phyloP scores from a whole-genome alignment of 169 alveolate species.

The Plasmodium chabaudi region DNA sequence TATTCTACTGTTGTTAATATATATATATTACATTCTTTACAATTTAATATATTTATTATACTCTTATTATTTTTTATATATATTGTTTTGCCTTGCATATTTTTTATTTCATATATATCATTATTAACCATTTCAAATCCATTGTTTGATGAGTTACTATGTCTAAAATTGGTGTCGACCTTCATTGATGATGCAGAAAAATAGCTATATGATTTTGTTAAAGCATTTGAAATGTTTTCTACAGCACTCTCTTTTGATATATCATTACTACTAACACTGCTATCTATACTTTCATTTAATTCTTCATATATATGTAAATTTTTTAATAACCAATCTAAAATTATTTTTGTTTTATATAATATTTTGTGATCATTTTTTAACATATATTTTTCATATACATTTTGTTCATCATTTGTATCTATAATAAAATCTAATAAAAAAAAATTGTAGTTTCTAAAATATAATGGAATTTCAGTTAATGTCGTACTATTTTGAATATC shows the following conservation, averaged over 20 bases:
- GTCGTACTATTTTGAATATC: slow-evolving; percentile 32
- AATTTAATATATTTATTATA: slow-evolving; percentile 41
- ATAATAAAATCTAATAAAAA: slow-evolving; percentile 51
- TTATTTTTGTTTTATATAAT: slow-evolving; percentile 37
- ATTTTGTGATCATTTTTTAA: slow-evolving; percentile 28
- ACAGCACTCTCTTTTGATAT: too few species aligned
- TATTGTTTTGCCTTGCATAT: slow-evolving; percentile 23
- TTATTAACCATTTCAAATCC: slow-evolving; percentile 24
- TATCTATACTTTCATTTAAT: neutral
- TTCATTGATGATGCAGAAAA: too few species aligned
- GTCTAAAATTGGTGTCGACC: neutral
- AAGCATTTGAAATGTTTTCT: too few species aligned
- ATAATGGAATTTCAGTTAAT: slow-evolving; percentile 31
- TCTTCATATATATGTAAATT: slow-evolving; percentile 1
- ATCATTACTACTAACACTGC: neutral
- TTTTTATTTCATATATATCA: slow-evolving; percentile 32
- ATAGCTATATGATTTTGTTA: too few species aligned
- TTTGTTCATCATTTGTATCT: slow-evolving; percentile 36
- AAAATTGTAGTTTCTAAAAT: slow-evolving; percentile 27
- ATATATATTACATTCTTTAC: slow-evolving; percentile 68
- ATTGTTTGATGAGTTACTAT: neutral
- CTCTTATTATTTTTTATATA: slow-evolving; percentile 41
- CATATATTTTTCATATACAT: slow-evolving; percentile 56
- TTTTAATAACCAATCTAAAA: slow-evolving; percentile 32
- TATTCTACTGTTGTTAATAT: slow-evolving; percentile 28